A percentile compares a stretch with the other conserved stretches of the same genome.
Evolutionary conservation across 2,329 filamentous ascomycete genomes (phyloP).

Genomic region (Sclerotinia glacialis): DNA sequence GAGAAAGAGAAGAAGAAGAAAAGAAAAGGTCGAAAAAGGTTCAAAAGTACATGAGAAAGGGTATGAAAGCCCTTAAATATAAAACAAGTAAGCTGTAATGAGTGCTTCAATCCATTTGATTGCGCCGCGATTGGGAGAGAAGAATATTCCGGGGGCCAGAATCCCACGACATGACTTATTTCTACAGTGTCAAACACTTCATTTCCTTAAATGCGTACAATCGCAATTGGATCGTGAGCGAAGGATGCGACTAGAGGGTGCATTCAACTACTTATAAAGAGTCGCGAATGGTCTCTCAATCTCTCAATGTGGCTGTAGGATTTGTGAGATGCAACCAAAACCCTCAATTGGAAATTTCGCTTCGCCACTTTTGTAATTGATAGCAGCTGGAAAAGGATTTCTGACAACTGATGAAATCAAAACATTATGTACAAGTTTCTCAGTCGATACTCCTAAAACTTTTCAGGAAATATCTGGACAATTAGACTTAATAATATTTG

Average conservation of each 20-base stretch:
- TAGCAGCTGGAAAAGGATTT: neutral
- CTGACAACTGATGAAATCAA: neutral
- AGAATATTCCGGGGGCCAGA: constrained; percentile 13
- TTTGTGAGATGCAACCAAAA: constrained; percentile 23
- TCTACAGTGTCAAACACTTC: constrained; percentile 10
- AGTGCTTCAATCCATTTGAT: neutral
- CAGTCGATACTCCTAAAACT: constrained; percentile 4
- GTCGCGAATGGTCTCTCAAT: neutral
- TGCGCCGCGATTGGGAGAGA: constrained; percentile 11
- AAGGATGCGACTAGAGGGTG: constrained; percentile 17
- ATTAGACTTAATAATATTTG: neutral
- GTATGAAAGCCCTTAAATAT: constrained; percentile 4
- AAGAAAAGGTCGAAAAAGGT: constrained; percentile 12
- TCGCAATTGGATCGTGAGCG: constrained; percentile 10
- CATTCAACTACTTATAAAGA: constrained; percentile 6
- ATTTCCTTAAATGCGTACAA: constrained; percentile 2
- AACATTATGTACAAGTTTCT: neutral
- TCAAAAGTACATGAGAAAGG: neutral
- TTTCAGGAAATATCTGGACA: neutral
- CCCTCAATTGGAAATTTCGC: constrained; percentile 4
- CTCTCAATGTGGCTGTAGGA: constrained; percentile 17
- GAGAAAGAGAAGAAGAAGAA: neutral
- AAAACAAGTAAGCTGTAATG: constrained; percentile 5
- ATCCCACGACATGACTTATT: constrained; percentile 17
- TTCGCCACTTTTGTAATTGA: constrained; percentile 15